These are phyloP conservation scores for Talaromyces adpressus DNA, from an alignment of 495 filamentous ascomycete genomes.

Conservation along the genomic window DNA sequence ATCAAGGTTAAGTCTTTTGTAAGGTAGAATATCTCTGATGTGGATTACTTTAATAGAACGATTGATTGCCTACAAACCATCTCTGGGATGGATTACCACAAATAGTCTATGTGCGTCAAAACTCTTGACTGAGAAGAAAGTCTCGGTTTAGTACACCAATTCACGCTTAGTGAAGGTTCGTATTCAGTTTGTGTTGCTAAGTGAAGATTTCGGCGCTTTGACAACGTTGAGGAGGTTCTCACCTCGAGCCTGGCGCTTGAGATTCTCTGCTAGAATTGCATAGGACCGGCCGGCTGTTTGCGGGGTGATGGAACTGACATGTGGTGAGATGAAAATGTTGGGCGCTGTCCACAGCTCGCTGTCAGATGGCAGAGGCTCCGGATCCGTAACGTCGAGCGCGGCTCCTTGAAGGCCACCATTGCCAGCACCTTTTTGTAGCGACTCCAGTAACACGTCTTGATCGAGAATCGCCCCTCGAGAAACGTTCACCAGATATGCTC, in stretches of 20 bases:
- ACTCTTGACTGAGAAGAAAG: not conserved
- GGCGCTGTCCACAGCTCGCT: constrained; percentile 55
- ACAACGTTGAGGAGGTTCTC: constrained; percentile 10
- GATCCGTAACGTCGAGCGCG: constrained; percentile 80
- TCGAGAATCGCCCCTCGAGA: constrained; percentile 59
- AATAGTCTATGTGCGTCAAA: not conserved
- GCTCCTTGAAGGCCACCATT: constrained; percentile 52
- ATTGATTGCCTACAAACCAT: too few species aligned
- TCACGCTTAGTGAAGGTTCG: not conserved
- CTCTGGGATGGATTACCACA: too few species aligned
- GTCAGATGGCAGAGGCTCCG: constrained; percentile 62
- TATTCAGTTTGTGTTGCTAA: not conserved
- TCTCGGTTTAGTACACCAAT: not conserved
- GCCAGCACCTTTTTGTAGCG: constrained; percentile 47
- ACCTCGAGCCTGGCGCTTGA: constrained; percentile 22
- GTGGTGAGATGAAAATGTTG: constrained; percentile 64
- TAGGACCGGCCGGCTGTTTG: constrained; percentile 46
- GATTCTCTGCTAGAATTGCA: constrained; percentile 48
- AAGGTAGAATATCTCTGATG: too few species aligned
- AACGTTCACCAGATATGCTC: constrained; percentile 59
- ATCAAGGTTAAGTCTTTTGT: too few species aligned
- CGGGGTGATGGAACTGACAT: constrained; percentile 53
- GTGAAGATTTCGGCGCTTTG: not conserved
- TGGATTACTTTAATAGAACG: too few species aligned
- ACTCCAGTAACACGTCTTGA: constrained; percentile 49